Conservation (phyloP, 1,284 basidiomycete species). For the Filobasidium uniguttulatum region DNA sequence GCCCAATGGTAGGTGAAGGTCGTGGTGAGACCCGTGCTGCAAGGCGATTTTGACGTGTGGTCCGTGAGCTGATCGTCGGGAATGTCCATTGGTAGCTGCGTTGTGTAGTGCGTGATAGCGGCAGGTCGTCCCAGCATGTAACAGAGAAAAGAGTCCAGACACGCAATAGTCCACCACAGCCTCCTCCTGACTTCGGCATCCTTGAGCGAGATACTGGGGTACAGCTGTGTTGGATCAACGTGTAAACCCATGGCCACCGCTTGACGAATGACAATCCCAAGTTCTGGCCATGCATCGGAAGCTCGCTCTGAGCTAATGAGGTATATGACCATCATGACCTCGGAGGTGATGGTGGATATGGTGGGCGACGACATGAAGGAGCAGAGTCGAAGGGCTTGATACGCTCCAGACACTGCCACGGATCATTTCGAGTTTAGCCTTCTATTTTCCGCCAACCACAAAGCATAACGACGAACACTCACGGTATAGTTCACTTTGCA, state of each 20-base stretch:
- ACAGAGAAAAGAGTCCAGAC: slow-evolving; percentile 32
- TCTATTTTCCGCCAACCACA: too few relatives aligned
- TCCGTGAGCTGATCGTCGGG: slow-evolving; percentile 29
- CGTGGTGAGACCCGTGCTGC: slow-evolving; percentile 23
- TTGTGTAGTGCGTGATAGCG: slow-evolving; percentile 33
- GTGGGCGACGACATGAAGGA: slow-evolving; percentile 35
- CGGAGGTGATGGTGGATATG: slow-evolving; percentile 29
- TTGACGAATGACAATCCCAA: slow-evolving; percentile 31
- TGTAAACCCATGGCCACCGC: slow-evolving; percentile 34
- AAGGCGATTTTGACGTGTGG: slow-evolving; percentile 17
- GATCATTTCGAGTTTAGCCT: not conserved
- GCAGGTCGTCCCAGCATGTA: slow-evolving; percentile 33
- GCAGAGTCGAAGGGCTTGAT: slow-evolving; percentile 35
- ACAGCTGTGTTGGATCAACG: slow-evolving; percentile 30
- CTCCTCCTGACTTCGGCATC: slow-evolving; percentile 33
- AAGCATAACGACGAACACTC: slow-evolving; percentile 9
- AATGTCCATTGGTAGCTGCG: slow-evolving; percentile 31
- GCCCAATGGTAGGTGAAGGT: slow-evolving; percentile 33
- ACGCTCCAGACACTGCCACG: slow-evolving; percentile 31
- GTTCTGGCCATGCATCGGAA: slow-evolving; percentile 31
- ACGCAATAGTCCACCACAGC: slow-evolving; percentile 35
- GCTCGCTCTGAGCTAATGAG: slow-evolving; percentile 33
- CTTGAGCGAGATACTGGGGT: slow-evolving; percentile 28
- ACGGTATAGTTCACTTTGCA: slow-evolving; percentile 36
- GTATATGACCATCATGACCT: slow-evolving; percentile 33